Percentiles rank a stretch among this genome's conserved stretches.
phyloP scores from a whole-genome alignment of 805 yeast species.

The Nakazawaea molendinolei region DNA sequence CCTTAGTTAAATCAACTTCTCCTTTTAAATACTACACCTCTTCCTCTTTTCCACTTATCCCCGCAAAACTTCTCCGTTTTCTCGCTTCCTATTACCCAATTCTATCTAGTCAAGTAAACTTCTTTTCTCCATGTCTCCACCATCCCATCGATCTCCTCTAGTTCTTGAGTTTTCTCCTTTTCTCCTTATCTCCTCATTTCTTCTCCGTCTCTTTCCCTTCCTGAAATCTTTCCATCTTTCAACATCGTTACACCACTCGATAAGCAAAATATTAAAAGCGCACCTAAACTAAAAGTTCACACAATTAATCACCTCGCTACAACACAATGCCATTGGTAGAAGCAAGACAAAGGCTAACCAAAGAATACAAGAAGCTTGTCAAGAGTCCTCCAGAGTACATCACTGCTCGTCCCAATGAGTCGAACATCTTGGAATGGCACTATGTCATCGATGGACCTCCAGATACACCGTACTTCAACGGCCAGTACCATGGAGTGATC shows the following conservation, averaged over 20 bases:
- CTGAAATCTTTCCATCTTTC: too few species aligned
- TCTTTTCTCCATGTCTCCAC: too few species aligned
- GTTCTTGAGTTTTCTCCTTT: neutral
- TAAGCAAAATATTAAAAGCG: too few species aligned
- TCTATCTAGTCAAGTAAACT: too few species aligned
- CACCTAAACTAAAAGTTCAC: too few species aligned
- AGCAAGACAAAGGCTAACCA: conserved; percentile 40
- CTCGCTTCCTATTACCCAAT: too few species aligned
- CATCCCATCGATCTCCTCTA: neutral
- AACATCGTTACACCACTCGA: too few species aligned
- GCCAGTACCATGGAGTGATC: conserved; percentile 87
- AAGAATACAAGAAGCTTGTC: conserved; percentile 73
- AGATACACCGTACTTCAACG: conserved; percentile 76
- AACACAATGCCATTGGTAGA: conserved; percentile 7
- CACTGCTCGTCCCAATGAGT: conserved; percentile 79
- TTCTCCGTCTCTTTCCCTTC: neutral
- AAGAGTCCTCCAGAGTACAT: conserved; percentile 83
- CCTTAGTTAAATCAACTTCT: too few species aligned
- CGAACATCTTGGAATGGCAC: conserved; percentile 89
- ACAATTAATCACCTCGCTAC: neutral
- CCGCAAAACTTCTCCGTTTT: too few species aligned
- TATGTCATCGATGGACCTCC: conserved; percentile 90
- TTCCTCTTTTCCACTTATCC: too few species aligned
- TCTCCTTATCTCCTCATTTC: neutral
- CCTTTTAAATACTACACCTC: too few species aligned